These are phyloP conservation scores for Millerozyma acaciae DNA, from an alignment of 805 yeast genomes.

Conservation along the genomic window DNA sequence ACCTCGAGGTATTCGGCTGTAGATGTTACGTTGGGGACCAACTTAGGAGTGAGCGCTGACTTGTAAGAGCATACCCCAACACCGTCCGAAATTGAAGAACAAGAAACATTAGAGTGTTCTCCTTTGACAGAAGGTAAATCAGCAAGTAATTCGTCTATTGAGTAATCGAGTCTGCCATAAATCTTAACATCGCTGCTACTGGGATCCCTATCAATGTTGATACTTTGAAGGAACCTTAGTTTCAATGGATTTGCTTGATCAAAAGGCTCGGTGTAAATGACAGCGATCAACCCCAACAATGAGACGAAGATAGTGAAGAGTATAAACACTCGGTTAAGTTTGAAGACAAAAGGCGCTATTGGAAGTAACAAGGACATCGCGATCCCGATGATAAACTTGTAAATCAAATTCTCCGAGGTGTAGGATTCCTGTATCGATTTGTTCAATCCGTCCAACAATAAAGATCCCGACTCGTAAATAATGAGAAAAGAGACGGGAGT, in stretches of 20 bases:
- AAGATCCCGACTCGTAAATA: slow-evolving; percentile 50
- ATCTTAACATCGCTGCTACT: slow-evolving; percentile 40
- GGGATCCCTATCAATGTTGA: slow-evolving; percentile 40
- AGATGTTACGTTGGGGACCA: slow-evolving; percentile 26
- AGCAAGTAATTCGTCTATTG: slow-evolving; percentile 39
- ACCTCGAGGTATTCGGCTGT: slow-evolving; percentile 46
- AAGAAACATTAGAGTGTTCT: slow-evolving; percentile 22
- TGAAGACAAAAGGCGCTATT: slow-evolving; percentile 65
- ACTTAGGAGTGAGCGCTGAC: slow-evolving; percentile 44
- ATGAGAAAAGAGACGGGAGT: slow-evolving; percentile 63
- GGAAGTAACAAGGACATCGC: slow-evolving; percentile 41
- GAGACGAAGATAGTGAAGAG: slow-evolving; percentile 35
- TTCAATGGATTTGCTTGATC: slow-evolving; percentile 63
- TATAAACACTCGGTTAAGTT: slow-evolving; percentile 52
- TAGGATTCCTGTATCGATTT: slow-evolving; percentile 71
- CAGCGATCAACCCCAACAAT: slow-evolving; percentile 29
- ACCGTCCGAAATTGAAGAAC: slow-evolving; percentile 41
- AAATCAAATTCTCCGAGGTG: slow-evolving; percentile 36
- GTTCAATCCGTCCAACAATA: slow-evolving; percentile 59
- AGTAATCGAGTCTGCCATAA: slow-evolving; percentile 48
- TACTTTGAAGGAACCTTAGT: slow-evolving; percentile 61
- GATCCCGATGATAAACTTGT: slow-evolving; percentile 22
- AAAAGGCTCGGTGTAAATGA: slow-evolving; percentile 54
- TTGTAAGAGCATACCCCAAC: slow-evolving; percentile 51
- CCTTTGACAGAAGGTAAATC: slow-evolving; percentile 65